phyloP scores from a whole-genome alignment of 148 eudicot genomes.

The Beta vulgaris region DNA sequence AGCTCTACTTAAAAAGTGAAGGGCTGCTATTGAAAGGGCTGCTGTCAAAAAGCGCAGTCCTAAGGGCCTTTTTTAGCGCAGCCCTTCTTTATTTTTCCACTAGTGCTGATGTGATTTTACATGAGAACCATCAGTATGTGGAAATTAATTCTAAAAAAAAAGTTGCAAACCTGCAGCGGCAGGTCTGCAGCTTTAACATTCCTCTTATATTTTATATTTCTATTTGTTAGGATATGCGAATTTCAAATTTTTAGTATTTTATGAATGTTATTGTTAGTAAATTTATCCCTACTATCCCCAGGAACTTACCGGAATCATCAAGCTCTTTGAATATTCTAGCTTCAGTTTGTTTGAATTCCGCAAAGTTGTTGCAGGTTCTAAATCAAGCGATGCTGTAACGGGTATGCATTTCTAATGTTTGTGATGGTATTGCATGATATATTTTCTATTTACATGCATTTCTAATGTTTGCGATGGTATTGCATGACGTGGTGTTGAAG shows the following conservation, averaged over 20 bases:
- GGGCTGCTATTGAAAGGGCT: no score
- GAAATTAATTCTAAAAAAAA: no score
- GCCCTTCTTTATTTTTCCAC: no score
- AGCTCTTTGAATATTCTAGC: conserved; percentile 78
- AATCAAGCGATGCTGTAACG: conserved; percentile 81
- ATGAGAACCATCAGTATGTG: no score
- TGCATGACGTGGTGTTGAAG: conserved; percentile 45
- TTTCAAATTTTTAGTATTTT: background rate
- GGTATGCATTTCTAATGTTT: conserved; percentile 44
- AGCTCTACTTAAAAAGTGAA: no score
- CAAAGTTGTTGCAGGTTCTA: conserved; percentile 81
- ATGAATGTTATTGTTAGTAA: conserved; percentile 18
- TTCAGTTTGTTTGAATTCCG: conserved; percentile 94
- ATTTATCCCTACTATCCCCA: conserved; percentile 33
- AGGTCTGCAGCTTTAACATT: no score
- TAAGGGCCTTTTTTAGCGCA: no score
- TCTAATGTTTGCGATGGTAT: background rate
- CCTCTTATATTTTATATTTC: no score
- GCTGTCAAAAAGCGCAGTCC: no score
- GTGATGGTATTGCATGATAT: background rate
- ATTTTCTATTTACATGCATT: conserved; percentile 1
- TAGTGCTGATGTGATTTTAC: no score
- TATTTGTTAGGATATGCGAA: background rate
- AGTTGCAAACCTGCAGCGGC: no score
- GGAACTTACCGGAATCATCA: conserved; percentile 95